Conservation (phyloP, 768 basidiomycete species). For the Agrocybe praecox region DNA sequence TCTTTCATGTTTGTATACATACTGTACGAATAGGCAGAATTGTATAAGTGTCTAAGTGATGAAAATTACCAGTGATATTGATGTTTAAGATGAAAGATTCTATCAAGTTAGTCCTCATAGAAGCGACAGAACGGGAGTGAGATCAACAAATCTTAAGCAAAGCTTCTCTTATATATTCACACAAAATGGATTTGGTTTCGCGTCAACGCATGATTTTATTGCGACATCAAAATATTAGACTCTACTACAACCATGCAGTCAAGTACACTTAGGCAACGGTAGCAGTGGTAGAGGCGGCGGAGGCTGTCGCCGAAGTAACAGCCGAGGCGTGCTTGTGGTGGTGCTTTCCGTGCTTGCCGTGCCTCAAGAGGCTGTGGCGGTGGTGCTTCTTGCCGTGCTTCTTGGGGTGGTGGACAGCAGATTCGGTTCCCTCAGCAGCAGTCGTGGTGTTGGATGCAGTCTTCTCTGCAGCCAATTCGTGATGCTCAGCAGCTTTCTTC, state of each 20-base stretch:
- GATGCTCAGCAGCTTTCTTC: neutral
- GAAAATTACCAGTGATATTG: no score
- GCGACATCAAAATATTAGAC: neutral
- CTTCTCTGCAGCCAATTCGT: neutral
- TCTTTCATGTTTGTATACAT: no score
- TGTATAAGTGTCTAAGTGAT: no score
- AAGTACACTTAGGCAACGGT: neutral
- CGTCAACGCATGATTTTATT: neutral
- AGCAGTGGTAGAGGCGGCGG: slow-evolving; percentile 1
- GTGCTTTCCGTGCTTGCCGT: slow-evolving; percentile 3
- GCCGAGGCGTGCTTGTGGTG: slow-evolving; percentile 1
- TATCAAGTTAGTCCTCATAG: no score
- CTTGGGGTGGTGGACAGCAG: neutral
- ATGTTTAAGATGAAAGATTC: no score
- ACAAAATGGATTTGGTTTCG: neutral
- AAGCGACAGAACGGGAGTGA: no score
- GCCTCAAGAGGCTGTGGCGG: slow-evolving; percentile 2
- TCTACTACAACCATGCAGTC: neutral
- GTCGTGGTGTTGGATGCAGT: neutral
- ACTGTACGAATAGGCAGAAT: no score
- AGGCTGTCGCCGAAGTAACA: neutral
- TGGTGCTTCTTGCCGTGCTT: slow-evolving; percentile 7
- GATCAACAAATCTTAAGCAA: no score
- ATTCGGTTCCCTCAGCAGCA: neutral
- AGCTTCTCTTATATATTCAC: neutral